A percentile compares a stretch with the other conserved stretches of the same genome.
phyloP scores from a whole-genome alignment of 164 flowering plant genomes.

The Sextonia rubra region DNA sequence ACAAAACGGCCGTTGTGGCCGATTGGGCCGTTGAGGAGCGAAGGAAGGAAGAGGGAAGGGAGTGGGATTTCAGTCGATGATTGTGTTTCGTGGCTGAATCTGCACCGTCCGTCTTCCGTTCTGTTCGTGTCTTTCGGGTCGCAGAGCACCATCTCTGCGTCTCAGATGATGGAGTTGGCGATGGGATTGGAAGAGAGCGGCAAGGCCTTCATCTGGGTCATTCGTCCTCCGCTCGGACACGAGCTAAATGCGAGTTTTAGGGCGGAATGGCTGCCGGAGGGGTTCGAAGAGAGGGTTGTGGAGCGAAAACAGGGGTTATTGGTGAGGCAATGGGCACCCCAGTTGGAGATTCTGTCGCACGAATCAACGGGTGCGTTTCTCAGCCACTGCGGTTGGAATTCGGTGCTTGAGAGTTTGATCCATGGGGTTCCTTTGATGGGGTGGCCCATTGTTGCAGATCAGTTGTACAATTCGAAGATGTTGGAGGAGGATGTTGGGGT shows the following conservation, averaged over 20 bases:
- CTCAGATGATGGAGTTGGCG: slow-evolving; percentile 23
- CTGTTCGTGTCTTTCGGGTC: slow-evolving; percentile 20
- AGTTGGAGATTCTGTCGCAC: slow-evolving; percentile 15
- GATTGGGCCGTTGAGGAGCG: slow-evolving; percentile 11
- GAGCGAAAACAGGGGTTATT: slow-evolving; percentile 7
- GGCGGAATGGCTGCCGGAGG: slow-evolving; percentile 21
- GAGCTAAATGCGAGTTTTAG: neutral
- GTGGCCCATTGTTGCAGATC: slow-evolving; percentile 18
- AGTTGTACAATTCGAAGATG: slow-evolving; percentile 15
- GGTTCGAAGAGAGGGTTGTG: slow-evolving; percentile 12
- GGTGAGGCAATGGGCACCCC: slow-evolving; percentile 21
- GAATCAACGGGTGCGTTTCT: slow-evolving; percentile 14
- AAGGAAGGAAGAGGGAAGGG: neutral
- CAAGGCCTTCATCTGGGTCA: slow-evolving; percentile 16
- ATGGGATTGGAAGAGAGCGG: slow-evolving; percentile 20
- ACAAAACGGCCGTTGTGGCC: slow-evolving; percentile 11
- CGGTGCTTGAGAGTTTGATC: slow-evolving; percentile 19
- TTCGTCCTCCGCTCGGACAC: slow-evolving; percentile 13
- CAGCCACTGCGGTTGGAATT: slow-evolving; percentile 29
- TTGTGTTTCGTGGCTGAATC: slow-evolving; percentile 17
- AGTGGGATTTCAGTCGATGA: neutral
- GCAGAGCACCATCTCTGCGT: slow-evolving; percentile 10
- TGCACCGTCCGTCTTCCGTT: slow-evolving; percentile 13
- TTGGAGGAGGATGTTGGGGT: slow-evolving; percentile 15
- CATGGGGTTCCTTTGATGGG: slow-evolving; percentile 13